These are phyloP conservation scores for Ciborinia camelliae DNA, from an alignment of 2,329 filamentous ascomycete genomes.

Conservation along the genomic window DNA sequence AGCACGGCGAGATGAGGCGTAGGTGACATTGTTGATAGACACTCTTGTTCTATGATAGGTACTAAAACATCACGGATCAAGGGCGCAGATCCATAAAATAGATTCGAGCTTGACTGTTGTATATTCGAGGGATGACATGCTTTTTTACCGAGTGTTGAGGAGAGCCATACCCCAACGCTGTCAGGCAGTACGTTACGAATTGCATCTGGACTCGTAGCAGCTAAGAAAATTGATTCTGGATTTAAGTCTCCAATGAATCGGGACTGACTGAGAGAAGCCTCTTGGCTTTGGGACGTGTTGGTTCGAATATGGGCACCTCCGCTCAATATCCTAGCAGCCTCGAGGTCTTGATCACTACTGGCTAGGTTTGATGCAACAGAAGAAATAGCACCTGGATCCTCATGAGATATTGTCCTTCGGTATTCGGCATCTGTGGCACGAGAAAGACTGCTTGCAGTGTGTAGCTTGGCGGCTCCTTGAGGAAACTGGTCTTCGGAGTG, in stretches of 20 bases:
- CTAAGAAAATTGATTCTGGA: slow-evolving; percentile 57
- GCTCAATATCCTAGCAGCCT: slow-evolving; percentile 19
- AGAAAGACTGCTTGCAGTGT: background rate
- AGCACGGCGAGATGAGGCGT: slow-evolving; percentile 46
- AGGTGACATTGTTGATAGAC: slow-evolving; percentile 47
- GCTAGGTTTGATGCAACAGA: slow-evolving; percentile 4
- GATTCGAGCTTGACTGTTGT: slow-evolving; percentile 20
- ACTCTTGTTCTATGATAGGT: slow-evolving; percentile 32
- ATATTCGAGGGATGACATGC: background rate
- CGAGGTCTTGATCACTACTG: slow-evolving; percentile 17
- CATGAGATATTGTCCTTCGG: background rate
- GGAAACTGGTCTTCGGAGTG: background rate
- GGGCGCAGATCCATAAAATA: slow-evolving; percentile 26
- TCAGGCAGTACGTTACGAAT: slow-evolving; percentile 44
- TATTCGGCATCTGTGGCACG: background rate
- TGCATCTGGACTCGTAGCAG: slow-evolving; percentile 46
- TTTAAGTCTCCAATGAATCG: slow-evolving; percentile 59
- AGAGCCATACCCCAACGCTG: slow-evolving; percentile 56
- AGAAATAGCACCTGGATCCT: background rate
- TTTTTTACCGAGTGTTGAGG: slow-evolving; percentile 23
- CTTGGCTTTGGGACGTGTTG: background rate
- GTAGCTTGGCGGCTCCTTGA: background rate
- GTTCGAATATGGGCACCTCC: slow-evolving; percentile 13
- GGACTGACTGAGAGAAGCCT: slow-evolving; percentile 9
- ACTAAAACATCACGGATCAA: slow-evolving; percentile 26